These are phyloP conservation scores for Cerrena zonata DNA, from an alignment of 1,284 basidiomycete species.

Conservation along the genomic window DNA sequence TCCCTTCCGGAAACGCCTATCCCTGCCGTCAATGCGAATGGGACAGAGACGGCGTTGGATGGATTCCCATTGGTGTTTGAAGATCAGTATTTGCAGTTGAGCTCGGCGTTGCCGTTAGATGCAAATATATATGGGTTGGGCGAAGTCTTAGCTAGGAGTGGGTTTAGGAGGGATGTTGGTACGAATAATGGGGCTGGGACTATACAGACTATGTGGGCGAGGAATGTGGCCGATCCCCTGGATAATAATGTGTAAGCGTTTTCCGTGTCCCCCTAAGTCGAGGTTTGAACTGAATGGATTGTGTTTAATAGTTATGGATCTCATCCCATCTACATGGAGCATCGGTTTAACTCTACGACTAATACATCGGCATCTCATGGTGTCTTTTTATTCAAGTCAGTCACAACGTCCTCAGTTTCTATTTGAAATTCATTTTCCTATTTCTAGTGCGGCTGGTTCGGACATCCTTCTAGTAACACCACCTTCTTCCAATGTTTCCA, in stretches of 20 bases:
- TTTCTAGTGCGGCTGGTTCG: conserved; percentile 56
- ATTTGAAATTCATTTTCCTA: too few species aligned
- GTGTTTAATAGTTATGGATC: conserved; percentile 71
- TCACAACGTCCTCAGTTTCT: too few species aligned
- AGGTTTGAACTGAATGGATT: too few species aligned
- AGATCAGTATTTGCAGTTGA: conserved; percentile 65
- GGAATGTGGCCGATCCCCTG: conserved; percentile 55
- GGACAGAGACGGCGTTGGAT: conserved; percentile 47
- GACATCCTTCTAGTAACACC: conserved; percentile 61
- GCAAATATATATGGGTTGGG: conserved; percentile 78
- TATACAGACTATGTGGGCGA: conserved; percentile 67
- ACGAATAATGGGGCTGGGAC: conserved; percentile 48
- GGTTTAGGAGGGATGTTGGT: conserved; percentile 58
- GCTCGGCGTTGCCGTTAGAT: conserved; percentile 55
- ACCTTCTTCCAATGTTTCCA: conserved; percentile 39
- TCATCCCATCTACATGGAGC: conserved; percentile 65
- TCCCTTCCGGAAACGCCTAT: conserved; percentile 55
- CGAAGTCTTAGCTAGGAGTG: conserved; percentile 63
- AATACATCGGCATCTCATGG: conserved; percentile 57
- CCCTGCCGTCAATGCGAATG: conserved; percentile 39
- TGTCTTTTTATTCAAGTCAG: conserved; percentile 60
- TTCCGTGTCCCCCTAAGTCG: conserved; percentile 8
- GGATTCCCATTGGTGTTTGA: conserved; percentile 71
- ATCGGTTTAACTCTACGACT: conserved; percentile 47
- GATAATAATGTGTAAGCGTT: conserved; percentile 55